Evolutionary conservation across 164 flowering plant genomes (phyloP), one percentile per base, ranked within the genome.

Genomic region (Magnolia officinalis): DNA sequence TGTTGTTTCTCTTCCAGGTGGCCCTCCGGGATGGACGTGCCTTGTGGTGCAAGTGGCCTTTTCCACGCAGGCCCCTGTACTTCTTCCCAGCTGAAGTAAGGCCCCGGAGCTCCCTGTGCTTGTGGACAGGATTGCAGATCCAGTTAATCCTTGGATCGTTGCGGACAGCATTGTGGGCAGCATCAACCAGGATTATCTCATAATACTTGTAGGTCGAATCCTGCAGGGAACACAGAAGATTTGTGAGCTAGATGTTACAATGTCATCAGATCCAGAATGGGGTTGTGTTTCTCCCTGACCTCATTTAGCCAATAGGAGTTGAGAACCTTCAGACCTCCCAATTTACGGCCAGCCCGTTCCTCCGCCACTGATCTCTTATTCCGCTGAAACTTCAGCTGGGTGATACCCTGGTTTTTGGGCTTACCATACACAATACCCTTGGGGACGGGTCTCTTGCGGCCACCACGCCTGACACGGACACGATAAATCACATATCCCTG

Each of bases 271-370:
- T 2, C 6, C 14, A 6, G n/a, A 8, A 6, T 26, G 58, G 18
- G 11, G 6, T 37, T 23, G 24, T 10, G 26, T 26, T 0, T 20
- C 16, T 16, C 20, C 5, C 82, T 72, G 51, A 90, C 96, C 96
- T 90, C 90, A 65, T 92, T 92, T 76, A 92, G 71, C 92, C 94
- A 92, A 87, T 92, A 92, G 9, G 96, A 92, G 76, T 90, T 90
- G 66, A 92, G 86, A 68, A 92, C 94, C 85, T 89, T 89, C 37
- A 92, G 88, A 59, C 94, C 96, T 72, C 89, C 96, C 78, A 92
- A 79, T 76, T 89, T 90, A 19, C 92, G 80, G 0, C 94, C 96
- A 75, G 96, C 96, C 68, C 96, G 88, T 76, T 90, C 93, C 83
- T 90, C 93, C 0, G 93, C 93, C 67, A 89, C 91, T 14, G 93